Conservation (phyloP, 257 asterid species). For the Primulina eburnea region DNA sequence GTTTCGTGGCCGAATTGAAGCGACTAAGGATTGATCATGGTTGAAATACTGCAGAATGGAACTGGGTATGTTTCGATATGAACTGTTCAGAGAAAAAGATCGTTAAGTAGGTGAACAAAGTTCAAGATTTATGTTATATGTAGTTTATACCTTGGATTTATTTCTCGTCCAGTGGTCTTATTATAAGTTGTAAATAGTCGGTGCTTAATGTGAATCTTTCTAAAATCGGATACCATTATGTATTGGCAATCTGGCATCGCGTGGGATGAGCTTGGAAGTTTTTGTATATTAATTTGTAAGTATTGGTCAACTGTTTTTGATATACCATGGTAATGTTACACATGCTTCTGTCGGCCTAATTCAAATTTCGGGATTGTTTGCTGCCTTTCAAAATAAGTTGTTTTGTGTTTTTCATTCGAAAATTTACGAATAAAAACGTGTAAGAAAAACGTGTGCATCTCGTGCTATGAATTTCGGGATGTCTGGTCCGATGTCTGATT, state of each 20-base stretch:
- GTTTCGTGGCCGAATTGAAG: slow-evolving; percentile 60
- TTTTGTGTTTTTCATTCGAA: no score
- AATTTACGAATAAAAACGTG: no score
- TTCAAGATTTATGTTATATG: neutral
- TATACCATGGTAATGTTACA: no score
- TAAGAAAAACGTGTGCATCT: no score
- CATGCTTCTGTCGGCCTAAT: no score
- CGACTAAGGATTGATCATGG: slow-evolving; percentile 51
- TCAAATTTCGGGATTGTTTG: no score
- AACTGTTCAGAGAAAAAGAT: neutral
- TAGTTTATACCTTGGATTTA: neutral
- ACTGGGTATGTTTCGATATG: slow-evolving; percentile 9
- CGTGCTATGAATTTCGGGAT: no score
- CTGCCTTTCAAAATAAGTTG: no score
- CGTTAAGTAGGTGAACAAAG: slow-evolving; percentile 16
- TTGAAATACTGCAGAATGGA: slow-evolving; percentile 29
- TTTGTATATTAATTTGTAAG: no score
- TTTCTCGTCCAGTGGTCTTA: neutral
- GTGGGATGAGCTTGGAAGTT: neutral
- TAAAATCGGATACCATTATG: neutral
- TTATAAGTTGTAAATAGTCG: neutral
- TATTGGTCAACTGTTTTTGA: neutral
- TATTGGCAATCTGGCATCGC: neutral
- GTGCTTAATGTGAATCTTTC: neutral
- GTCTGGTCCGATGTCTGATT: no score